Evolutionary conservation across 2,329 filamentous ascomycete species (phyloP), one percentile per base, ranked within the genome.

Genomic region (Fusarium sulawesiense): DNA sequence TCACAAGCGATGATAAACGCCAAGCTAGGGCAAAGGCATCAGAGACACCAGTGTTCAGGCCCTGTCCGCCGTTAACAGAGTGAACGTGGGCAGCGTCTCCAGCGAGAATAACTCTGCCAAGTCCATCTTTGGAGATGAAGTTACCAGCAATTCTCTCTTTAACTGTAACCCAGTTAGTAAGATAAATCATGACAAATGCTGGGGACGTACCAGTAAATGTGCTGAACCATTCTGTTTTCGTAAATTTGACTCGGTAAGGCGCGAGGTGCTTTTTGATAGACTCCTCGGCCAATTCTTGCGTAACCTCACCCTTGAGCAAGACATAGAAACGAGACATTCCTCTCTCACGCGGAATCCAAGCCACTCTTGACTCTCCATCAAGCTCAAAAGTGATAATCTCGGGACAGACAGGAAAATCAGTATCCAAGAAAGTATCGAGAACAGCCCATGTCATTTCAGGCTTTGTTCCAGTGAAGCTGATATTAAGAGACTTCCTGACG

Each of bases 1-100:
- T 76, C 11, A 78, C 37, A 1, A 76, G 75, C 3, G 68, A 21
- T 4, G 48, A 80, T 0, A 88, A 71, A 37, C 87, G 86, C 86
- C 87, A 89, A 11, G 82, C 82, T 2, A 89, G 73, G 45, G 84
- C 85, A 29, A 87, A 84, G 0, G 86, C 85, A 72, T 89, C 87
- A 8, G 85, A 83, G 32, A 88, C 82, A 6, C 87, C 87, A 0
- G 86, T 88, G 68, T 89, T 89, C 70, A 89, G 81, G 1, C 87
- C 87, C 66, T 88, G 86, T 0, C 86, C 87, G 0, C 86, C 87
- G 11, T 86, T 85, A 37, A 86, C 85, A 2, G 81, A 86, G 60
- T 88, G 85, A 4, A 86, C 86, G 57, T 89, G 87, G 1, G 85
- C 86, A 1, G 86, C 86, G 58, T 89, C 87, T 5, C 87, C 87